Percentiles rank a stretch among this genome's conserved stretches.
Conservation (phyloP, 2,329 filamentous ascomycete genomes). For the Phyllosticta paracitricarpa region DNA sequence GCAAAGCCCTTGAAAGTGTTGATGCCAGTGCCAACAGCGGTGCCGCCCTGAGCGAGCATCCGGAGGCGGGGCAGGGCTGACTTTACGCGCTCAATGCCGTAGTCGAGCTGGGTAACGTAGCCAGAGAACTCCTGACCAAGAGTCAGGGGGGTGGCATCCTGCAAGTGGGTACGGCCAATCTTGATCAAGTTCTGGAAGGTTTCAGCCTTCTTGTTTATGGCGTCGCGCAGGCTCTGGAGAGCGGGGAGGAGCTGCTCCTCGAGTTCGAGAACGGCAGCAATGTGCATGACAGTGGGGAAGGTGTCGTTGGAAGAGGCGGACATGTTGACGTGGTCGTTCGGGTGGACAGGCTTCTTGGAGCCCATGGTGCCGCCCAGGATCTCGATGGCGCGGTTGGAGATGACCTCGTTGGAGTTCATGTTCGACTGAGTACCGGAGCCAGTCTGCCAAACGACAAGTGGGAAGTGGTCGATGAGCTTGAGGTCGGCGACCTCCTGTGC, state of each 20-base stretch:
- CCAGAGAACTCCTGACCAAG: slow-evolving; percentile 96
- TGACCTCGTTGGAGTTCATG: slow-evolving; percentile 99
- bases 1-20: slow-evolving; percentile 97
- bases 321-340: slow-evolving; percentile 99
- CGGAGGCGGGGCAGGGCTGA: slow-evolving; percentile 72
- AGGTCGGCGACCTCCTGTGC: slow-evolving; percentile 85
- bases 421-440: slow-evolving; percentile 98
- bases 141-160: slow-evolving; percentile 92
- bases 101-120: slow-evolving; percentile 90
- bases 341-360: slow-evolving; percentile 96
- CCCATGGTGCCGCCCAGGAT: slow-evolving; percentile 91
- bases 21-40: slow-evolving; percentile 91
- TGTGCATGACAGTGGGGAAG: slow-evolving; percentile 99
- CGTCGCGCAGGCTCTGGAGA: slow-evolving; percentile 69
- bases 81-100: slow-evolving; percentile 79
- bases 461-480: slow-evolving; percentile 95
- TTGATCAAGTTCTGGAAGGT: slow-evolving; percentile 95
- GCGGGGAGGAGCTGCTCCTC: slow-evolving; percentile 77
- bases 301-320: slow-evolving; percentile 98
- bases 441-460: slow-evolving; percentile 98
- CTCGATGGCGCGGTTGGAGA: slow-evolving; percentile 98
- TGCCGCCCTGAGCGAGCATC: slow-evolving; percentile 87
- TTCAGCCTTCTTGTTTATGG: slow-evolving; percentile 79
- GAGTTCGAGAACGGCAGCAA: slow-evolving; percentile 88
- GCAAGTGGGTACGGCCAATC: slow-evolving; percentile 94